Evolutionary conservation across 306 rosid genomes (phyloP).

Genomic region (Trifolium repens): DNA sequence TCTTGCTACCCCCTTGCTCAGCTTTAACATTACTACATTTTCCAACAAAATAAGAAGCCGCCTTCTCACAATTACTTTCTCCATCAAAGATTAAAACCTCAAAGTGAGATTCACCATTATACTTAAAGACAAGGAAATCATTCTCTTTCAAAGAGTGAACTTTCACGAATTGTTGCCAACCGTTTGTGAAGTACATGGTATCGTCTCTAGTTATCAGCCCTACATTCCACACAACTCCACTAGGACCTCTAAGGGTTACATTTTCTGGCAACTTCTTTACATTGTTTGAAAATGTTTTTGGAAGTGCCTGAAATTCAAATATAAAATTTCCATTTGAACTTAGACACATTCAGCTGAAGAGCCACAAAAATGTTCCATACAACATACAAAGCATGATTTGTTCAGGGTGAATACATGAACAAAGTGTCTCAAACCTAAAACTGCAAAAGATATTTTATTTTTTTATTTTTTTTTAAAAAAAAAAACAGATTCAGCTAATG

Average conservation of each 20-base stretch:
- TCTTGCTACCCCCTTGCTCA: conserved; percentile 39
- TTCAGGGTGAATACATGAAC: conserved; percentile 2
- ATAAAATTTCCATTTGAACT: conserved; percentile 7
- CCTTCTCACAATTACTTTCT: conserved; percentile 63
- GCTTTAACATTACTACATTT: conserved; percentile 41
- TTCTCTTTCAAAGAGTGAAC: conserved; percentile 62
- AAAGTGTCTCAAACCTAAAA: not conserved
- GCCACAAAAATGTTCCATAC: not conserved
- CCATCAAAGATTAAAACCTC: conserved; percentile 66
- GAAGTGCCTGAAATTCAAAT: conserved; percentile 59
- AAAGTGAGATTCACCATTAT: conserved; percentile 60
- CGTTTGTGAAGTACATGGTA: conserved; percentile 49
- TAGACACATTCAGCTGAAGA: not conserved
- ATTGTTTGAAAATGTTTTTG: conserved; percentile 55
- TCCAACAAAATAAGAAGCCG: conserved; percentile 61
- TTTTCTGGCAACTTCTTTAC: conserved; percentile 59
- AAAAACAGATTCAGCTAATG: not conserved
- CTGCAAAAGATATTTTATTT: too few relatives aligned
- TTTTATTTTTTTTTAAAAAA: too few relatives aligned
- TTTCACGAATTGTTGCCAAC: conserved; percentile 69
- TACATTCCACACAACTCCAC: conserved; percentile 68
- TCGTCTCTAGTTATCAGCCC: conserved; percentile 52
- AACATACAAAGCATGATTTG: not conserved
- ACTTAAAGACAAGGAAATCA: conserved; percentile 72
- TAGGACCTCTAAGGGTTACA: conserved; percentile 65